Conservation (phyloP, 192 early-diverging fungal genomes). For the Ambispora gerdemannii region DNA sequence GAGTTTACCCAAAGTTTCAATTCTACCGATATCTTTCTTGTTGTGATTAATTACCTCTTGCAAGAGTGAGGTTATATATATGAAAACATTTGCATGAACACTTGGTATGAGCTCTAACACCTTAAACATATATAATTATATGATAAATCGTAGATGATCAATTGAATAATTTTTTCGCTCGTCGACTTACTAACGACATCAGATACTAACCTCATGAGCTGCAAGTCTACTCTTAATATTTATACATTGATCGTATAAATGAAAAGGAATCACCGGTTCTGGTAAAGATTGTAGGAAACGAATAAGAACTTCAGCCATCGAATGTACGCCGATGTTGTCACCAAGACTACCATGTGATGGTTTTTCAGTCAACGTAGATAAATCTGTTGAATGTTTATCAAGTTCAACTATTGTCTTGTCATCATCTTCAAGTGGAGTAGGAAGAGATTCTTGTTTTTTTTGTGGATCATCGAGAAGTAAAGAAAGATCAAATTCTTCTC, state of each 20-base stretch:
- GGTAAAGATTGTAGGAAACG: slow-evolving; percentile 67
- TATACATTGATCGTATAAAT: slow-evolving; percentile 60
- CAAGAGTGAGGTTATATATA: slow-evolving; percentile 80
- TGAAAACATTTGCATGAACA: slow-evolving; percentile 70
- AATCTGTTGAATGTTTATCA: slow-evolving; percentile 30
- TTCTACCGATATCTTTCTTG: background rate
- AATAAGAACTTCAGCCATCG: slow-evolving; percentile 68
- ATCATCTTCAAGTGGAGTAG: slow-evolving; percentile 25
- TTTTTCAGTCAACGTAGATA: slow-evolving; percentile 34
- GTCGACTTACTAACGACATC: too few species aligned
- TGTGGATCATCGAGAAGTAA: slow-evolving; percentile 35
- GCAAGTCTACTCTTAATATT: slow-evolving; percentile 51
- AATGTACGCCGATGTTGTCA: slow-evolving; percentile 52
- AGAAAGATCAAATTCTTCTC: slow-evolving; percentile 59
- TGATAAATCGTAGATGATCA: slow-evolving; percentile 25
- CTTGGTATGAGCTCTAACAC: slow-evolving; percentile 47
- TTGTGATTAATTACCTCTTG: slow-evolving; percentile 51
- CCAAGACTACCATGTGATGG: slow-evolving; percentile 51
- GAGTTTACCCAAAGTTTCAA: background rate
- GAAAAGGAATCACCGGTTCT: slow-evolving; percentile 67
- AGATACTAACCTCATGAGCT: slow-evolving; percentile 40
- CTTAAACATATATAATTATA: slow-evolving; percentile 17
- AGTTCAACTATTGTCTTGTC: slow-evolving; percentile 34
- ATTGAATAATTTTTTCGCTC: slow-evolving; percentile 13
- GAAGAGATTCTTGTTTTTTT: background rate